Percentiles rank a stretch among this genome's conserved stretches.
These are phyloP conservation scores for Calonectria henricotiae DNA, from an alignment of 2,329 filamentous ascomycete species.

Conservation along the genomic window DNA sequence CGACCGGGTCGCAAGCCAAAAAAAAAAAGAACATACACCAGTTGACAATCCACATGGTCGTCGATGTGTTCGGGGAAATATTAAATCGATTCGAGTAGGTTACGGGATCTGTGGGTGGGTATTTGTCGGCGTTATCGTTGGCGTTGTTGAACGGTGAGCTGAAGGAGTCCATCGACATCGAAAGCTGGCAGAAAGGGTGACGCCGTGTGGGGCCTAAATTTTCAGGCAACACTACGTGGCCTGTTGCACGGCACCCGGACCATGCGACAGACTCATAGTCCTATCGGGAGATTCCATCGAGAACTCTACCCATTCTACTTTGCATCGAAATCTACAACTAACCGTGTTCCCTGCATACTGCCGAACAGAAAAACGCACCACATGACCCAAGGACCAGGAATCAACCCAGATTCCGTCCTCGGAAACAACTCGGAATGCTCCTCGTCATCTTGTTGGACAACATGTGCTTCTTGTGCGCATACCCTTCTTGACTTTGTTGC, in stretches of 20 bases:
- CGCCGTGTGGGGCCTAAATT: constrained; percentile 45
- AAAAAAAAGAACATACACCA: constrained; percentile 82
- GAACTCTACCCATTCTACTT: constrained; percentile 20
- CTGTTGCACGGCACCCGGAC: constrained; percentile 45
- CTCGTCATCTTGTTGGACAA: background rate
- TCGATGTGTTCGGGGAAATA: constrained; percentile 47
- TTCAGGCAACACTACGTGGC: constrained; percentile 49
- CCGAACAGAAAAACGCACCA: constrained; percentile 3
- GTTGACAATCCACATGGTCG: constrained; percentile 92
- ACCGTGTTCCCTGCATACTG: background rate
- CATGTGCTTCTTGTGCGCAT: background rate
- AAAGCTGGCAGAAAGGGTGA: constrained; percentile 55
- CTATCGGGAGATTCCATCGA: constrained; percentile 36
- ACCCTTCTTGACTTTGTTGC: background rate
- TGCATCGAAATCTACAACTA: constrained; percentile 1
- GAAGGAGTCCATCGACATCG: constrained; percentile 44
- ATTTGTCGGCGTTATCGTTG: constrained; percentile 49
- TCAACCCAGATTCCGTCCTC: constrained; percentile 7
- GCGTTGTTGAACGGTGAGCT: constrained; percentile 46
- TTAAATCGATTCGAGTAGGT: constrained; percentile 45
- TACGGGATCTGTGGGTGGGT: constrained; percentile 38
- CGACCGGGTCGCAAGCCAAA: constrained; percentile 33
- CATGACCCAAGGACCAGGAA: constrained; percentile 1
- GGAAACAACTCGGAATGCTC: constrained; percentile 7
- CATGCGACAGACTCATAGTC: constrained; percentile 34